A percentile compares a stretch with the other conserved stretches of the same genome.
phyloP scores from a whole-genome alignment of 1,284 basidiomycete species.

The Boletellus sp. region DNA sequence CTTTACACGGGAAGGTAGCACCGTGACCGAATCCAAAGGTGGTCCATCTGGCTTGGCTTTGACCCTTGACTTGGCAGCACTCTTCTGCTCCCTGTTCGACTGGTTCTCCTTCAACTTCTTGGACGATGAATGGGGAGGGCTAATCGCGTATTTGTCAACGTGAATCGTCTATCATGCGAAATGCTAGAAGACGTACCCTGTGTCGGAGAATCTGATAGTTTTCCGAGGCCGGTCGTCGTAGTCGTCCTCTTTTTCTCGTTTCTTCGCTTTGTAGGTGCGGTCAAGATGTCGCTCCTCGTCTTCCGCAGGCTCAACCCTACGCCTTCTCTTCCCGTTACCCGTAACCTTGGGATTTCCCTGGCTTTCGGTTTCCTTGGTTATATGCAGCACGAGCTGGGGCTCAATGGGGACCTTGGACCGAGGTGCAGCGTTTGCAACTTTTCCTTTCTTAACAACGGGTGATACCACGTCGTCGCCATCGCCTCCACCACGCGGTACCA shows the following conservation, averaged over 20 bases:
- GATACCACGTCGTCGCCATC: not conserved
- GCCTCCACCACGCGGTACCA: not conserved
- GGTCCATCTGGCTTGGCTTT: not conserved
- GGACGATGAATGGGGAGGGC: constrained; percentile 17
- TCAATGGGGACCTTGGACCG: not conserved
- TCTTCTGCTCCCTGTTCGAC: not conserved
- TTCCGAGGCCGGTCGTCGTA: constrained; percentile 24
- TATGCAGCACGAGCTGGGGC: not conserved
- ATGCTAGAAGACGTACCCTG: constrained; percentile 10
- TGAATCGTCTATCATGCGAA: too few relatives aligned
- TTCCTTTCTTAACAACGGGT: constrained; percentile 14
- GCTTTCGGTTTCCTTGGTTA: not conserved
- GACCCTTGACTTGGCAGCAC: not conserved
- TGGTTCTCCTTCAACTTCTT: constrained; percentile 28
- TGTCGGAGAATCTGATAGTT: constrained; percentile 14
- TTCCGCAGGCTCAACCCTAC: constrained; percentile 1
- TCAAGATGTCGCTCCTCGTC: constrained; percentile 3
- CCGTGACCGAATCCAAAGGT: not conserved
- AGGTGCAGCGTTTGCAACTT: not conserved
- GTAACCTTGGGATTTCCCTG: not conserved
- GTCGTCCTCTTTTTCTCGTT: constrained; percentile 21
- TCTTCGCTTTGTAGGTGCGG: constrained; percentile 9
- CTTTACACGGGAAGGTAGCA: constrained; percentile 8
- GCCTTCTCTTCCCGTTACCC: constrained; percentile 4
- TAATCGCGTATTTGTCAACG: not conserved